A percentile compares a stretch with the other conserved stretches of the same genome.
Conservation (phyloP, 768 basidiomycete genomes). For the Fomitopsis pulvina region DNA sequence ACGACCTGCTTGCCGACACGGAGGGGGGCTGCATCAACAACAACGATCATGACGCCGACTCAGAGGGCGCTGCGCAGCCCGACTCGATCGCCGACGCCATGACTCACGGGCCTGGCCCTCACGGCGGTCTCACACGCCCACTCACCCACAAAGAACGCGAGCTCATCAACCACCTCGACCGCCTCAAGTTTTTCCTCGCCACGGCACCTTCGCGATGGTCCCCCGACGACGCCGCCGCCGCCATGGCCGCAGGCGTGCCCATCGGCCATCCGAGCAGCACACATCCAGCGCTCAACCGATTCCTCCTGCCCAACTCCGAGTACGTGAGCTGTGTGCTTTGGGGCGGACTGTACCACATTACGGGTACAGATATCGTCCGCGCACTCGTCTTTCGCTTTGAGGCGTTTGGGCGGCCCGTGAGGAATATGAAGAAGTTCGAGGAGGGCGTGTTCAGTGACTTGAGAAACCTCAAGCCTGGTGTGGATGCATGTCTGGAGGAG, state of each 20-base stretch:
- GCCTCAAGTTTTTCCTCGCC: slow-evolving; percentile 84
- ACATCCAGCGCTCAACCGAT: slow-evolving; percentile 79
- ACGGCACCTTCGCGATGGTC: slow-evolving; percentile 75
- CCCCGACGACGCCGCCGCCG: slow-evolving; percentile 8
- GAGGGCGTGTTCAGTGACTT: slow-evolving; percentile 95
- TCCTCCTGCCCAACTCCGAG: slow-evolving; percentile 81
- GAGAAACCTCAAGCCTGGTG: slow-evolving; percentile 88
- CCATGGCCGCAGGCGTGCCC: slow-evolving; percentile 15
- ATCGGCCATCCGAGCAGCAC: slow-evolving; percentile 40
- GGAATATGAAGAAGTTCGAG: slow-evolving; percentile 95
- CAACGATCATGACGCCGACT: not conserved
- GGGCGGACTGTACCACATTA: slow-evolving; percentile 89
- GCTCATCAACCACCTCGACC: slow-evolving; percentile 65
- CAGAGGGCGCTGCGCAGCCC: not conserved
- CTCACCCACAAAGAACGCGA: slow-evolving; percentile 62
- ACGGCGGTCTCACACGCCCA: slow-evolving; percentile 40
- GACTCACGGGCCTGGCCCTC: slow-evolving; percentile 9
- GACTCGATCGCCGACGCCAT: slow-evolving; percentile 15
- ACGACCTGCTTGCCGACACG: not conserved
- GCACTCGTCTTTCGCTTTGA: slow-evolving; percentile 93
- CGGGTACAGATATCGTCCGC: slow-evolving; percentile 94
- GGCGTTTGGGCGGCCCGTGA: slow-evolving; percentile 85
- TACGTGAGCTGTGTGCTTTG: slow-evolving; percentile 89
- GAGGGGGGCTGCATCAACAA: not conserved
- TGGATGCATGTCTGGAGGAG: slow-evolving; percentile 89